Evolutionary conservation across 805 yeast genomes (phyloP).

Genomic region (Hanseniaspora occidentalis): DNA sequence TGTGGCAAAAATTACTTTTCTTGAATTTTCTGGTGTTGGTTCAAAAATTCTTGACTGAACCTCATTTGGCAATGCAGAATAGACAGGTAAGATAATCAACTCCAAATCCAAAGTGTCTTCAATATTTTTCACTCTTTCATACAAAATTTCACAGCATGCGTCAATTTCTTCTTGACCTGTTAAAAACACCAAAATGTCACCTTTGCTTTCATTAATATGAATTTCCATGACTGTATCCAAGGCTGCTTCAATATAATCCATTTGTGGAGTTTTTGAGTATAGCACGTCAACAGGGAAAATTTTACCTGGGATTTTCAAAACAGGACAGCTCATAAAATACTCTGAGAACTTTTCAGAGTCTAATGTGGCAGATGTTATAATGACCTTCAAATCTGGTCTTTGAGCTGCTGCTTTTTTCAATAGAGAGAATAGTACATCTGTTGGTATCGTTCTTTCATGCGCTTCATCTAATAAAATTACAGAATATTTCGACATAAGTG

Average conservation of each 20-base stretch:
- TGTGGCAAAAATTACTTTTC: slow-evolving; percentile 90
- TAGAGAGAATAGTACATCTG: slow-evolving; percentile 83
- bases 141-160: slow-evolving; percentile 64
- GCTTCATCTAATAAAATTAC: slow-evolving; percentile 95
- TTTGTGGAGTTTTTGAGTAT: slow-evolving; percentile 72
- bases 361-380: slow-evolving; percentile 88
- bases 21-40: slow-evolving; percentile 63
- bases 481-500: slow-evolving; percentile 60
- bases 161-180: slow-evolving; percentile 97
- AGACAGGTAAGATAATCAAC: slow-evolving; percentile 71
- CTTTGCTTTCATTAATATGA: slow-evolving; percentile 64
- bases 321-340: slow-evolving; percentile 73
- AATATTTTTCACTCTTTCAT: slow-evolving; percentile 51
- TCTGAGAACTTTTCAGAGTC: slow-evolving; percentile 76
- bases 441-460: slow-evolving; percentile 89
- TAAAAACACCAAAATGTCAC: slow-evolving; percentile 71
- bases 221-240: slow-evolving; percentile 78
- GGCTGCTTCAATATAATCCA: slow-evolving; percentile 75
- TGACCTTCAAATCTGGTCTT: slow-evolving; percentile 63
- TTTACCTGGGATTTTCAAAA: slow-evolving; percentile 76
- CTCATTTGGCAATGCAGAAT: slow-evolving; percentile 84
- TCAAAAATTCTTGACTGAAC: slow-evolving; percentile 82
- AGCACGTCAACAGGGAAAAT: slow-evolving; percentile 80
- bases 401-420: slow-evolving; percentile 57
- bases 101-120: slow-evolving; percentile 35